Evolutionary conservation across 164 flowering plant genomes (phyloP).

Genomic region (Dillenia suffruticosa): DNA sequence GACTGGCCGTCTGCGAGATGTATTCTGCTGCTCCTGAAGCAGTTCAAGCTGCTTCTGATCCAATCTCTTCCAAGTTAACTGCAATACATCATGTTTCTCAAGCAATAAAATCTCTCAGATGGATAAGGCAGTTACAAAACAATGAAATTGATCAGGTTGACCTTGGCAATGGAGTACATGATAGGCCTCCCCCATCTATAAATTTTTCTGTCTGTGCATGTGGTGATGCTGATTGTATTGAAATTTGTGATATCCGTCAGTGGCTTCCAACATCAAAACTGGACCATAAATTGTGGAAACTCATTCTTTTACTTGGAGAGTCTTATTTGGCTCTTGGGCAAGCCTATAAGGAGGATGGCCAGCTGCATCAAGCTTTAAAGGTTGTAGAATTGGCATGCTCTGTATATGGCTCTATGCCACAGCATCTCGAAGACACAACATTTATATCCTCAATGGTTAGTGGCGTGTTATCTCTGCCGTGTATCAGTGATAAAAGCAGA

Average conservation of each 20-base stretch:
- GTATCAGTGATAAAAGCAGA: slow-evolving; percentile 9
- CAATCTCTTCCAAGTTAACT: slow-evolving; percentile 79
- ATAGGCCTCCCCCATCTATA: slow-evolving; percentile 27
- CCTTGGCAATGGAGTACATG: slow-evolving; percentile 24
- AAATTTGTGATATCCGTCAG: slow-evolving; percentile 88
- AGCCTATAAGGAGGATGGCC: slow-evolving; percentile 79
- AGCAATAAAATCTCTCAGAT: slow-evolving; percentile 92
- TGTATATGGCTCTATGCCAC: slow-evolving; percentile 96
- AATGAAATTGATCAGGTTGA: slow-evolving; percentile 37
- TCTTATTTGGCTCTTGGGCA: slow-evolving; percentile 95
- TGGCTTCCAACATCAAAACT: slow-evolving; percentile 90
- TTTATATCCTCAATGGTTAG: slow-evolving; percentile 72
- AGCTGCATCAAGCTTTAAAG: slow-evolving; percentile 73
- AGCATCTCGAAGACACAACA: slow-evolving; percentile 55
- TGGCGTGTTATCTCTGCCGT: slow-evolving; percentile 16
- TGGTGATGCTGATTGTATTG: slow-evolving; percentile 96
- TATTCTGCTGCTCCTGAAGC: slow-evolving; percentile 27
- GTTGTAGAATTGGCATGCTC: slow-evolving; percentile 83
- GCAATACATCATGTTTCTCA: slow-evolving; percentile 98
- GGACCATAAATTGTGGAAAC: slow-evolving; percentile 91
- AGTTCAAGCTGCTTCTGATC: slow-evolving; percentile 60
- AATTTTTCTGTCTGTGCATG: slow-evolving; percentile 73
- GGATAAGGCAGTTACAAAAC: slow-evolving; percentile 72
- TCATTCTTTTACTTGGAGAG: slow-evolving; percentile 93
- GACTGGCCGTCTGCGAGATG: slow-evolving; percentile 25